Percentiles rank a stretch among this genome's conserved stretches.
Evolutionary conservation across 2,329 filamentous ascomycete genomes (phyloP).

Genomic region (Fusarium succisae): DNA sequence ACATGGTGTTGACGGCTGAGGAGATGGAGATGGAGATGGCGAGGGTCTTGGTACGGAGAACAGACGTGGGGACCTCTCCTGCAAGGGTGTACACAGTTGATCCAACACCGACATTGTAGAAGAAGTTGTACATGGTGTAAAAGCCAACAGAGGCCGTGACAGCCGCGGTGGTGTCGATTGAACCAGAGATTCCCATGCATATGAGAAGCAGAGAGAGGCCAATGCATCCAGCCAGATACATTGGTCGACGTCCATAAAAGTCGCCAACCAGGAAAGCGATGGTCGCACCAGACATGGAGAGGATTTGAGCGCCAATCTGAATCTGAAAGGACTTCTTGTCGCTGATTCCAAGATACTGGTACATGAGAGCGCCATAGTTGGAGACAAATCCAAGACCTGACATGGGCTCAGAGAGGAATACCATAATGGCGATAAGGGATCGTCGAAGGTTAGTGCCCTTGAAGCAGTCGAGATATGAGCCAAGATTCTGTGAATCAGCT

Average conservation of each 20-base stretch:
- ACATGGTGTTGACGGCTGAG: conserved; percentile 52
- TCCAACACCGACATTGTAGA: conserved; percentile 54
- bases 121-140: conserved; percentile 52
- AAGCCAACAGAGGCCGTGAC: conserved; percentile 46
- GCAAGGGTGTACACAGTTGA: conserved; percentile 55
- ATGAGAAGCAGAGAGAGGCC: conserved; percentile 36
- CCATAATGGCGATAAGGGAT: conserved; percentile 54
- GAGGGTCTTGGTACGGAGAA: conserved; percentile 54
- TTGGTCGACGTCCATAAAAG: conserved; percentile 43
- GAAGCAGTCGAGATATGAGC: conserved; percentile 57
- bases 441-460: conserved; percentile 53
- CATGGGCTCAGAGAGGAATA: conserved; percentile 53
- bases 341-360: conserved; percentile 43
- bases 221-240: conserved; percentile 41
- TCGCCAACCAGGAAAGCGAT: conserved; percentile 42
- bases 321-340: conserved; percentile 43
- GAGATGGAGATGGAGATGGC: conserved; percentile 55
- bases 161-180: conserved; percentile 34
- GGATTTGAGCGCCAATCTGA: conserved; percentile 43
- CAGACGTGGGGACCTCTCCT: conserved; percentile 55
- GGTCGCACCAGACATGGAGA: conserved; percentile 43
- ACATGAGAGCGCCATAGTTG: conserved; percentile 52
- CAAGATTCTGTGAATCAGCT: conserved; percentile 43
- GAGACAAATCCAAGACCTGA: conserved; percentile 57
- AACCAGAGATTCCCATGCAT: conserved; percentile 44